A percentile compares a stretch with the other conserved stretches of the same genome.
Conservation (phyloP, 2,329 filamentous ascomycete species). For the Colletotrichum noveboracense region DNA sequence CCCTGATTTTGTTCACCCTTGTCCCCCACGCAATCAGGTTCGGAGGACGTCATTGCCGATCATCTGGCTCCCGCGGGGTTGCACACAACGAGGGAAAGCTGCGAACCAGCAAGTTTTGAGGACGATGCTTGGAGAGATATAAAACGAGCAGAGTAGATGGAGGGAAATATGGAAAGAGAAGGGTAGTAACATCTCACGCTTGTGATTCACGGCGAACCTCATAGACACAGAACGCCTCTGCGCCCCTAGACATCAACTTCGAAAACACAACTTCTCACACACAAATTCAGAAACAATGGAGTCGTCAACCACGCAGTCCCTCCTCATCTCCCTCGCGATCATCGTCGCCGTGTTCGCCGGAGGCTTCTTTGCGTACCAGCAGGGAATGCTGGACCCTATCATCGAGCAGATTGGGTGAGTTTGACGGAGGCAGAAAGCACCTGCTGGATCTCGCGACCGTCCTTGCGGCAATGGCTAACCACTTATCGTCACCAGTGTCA, state of each 20-base stretch:
- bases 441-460: neutral
- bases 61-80: neutral
- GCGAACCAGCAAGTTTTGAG: conserved; percentile 5
- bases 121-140: neutral
- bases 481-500: conserved; percentile 23
- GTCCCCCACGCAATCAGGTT: neutral
- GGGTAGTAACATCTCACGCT: neutral
- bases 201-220: neutral
- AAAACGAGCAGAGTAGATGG: neutral
- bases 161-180: neutral
- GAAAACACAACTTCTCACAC: neutral
- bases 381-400: conserved; percentile 40
- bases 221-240: neutral
- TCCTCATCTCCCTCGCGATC: conserved; percentile 31
- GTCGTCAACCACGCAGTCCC: conserved; percentile 12
- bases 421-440: neutral
- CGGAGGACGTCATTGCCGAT: conserved; percentile 19
- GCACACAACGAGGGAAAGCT: neutral
- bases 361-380: conserved; percentile 39
- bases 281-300: conserved; percentile 5
- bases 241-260: neutral
- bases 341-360: conserved; percentile 32
- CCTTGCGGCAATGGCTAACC: neutral
- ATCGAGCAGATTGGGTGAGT: conserved; percentile 38
- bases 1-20: conserved; percentile 10